Percentiles rank a stretch among this genome's conserved stretches.
Conservation (phyloP, 805 yeast genomes). For the Tetrapisispora pingtungensis region DNA sequence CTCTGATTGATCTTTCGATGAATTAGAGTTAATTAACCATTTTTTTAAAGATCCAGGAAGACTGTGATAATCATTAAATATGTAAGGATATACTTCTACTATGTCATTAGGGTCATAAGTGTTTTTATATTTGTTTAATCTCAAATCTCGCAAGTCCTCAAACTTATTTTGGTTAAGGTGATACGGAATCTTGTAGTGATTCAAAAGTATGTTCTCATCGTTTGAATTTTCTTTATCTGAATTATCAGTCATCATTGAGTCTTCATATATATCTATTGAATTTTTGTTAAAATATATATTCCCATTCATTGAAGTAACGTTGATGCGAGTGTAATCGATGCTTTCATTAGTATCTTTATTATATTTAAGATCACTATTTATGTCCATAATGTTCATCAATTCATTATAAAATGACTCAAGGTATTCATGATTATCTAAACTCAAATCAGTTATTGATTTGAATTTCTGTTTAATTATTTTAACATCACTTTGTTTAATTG, state of each 20-base stretch:
- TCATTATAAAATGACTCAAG: not conserved
- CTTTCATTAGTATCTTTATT: no score
- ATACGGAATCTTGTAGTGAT: not conserved
- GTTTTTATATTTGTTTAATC: not conserved
- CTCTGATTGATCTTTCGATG: not conserved
- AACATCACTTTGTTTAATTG: not conserved
- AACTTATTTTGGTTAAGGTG: not conserved
- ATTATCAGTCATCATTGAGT: not conserved
- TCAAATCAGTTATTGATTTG: not conserved
- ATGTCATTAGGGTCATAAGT: not conserved
- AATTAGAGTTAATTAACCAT: no score
- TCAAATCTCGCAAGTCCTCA: not conserved
- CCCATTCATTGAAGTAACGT: not conserved
- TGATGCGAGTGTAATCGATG: not conserved
- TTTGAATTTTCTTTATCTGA: no score
- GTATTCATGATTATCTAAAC: not conserved
- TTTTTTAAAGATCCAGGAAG: not conserved
- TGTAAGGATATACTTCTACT: not conserved
- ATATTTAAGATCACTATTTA: no score
- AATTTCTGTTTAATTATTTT: not conserved
- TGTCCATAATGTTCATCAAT: no score
- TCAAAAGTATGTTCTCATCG: not conserved
- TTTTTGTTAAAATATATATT: not conserved
- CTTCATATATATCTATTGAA: no score
- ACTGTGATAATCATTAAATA: not conserved